Conservation (phyloP, 345 rosid genomes). For the Linum lewisii region DNA sequence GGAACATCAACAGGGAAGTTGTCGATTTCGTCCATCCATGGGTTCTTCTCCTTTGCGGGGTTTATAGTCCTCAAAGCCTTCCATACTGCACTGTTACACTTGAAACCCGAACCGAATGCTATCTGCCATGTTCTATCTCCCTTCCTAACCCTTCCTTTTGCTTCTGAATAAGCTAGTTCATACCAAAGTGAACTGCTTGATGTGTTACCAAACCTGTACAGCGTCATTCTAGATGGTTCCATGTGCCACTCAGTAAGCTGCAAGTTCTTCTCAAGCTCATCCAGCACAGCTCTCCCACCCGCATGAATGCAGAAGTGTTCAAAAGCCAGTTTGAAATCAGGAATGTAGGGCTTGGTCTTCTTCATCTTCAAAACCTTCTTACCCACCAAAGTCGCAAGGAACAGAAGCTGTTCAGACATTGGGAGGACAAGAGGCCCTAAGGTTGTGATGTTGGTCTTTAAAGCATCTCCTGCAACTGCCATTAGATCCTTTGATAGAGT, state of each 20-base stretch:
- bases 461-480: constrained; percentile 1
- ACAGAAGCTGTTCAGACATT: neutral
- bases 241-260: neutral
- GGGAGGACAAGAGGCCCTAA: neutral
- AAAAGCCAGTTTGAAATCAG: constrained; percentile 3
- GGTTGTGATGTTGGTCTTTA: constrained; percentile 1
- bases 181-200: constrained; percentile 4
- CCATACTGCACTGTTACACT: constrained; percentile 36
- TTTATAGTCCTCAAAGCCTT: constrained; percentile 20
- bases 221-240: constrained; percentile 5
- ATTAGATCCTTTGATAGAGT: constrained; percentile 3
- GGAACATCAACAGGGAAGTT: constrained; percentile 33
- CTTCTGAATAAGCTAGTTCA: constrained; percentile 1
- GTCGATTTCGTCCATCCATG: constrained; percentile 24
- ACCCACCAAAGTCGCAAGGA: constrained; percentile 1
- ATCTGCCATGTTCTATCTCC: constrained; percentile 5
- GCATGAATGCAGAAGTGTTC: constrained; percentile 6
- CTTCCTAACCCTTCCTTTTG: constrained; percentile 3
- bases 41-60: constrained; percentile 22
- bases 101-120: constrained; percentile 4
- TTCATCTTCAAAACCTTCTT: constrained; percentile 3
- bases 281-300: constrained; percentile 1
- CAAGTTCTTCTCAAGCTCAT: constrained; percentile 4
- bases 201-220: neutral
- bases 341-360: constrained; percentile 3